A percentile compares a stretch with the other conserved stretches of the same genome.
Conservation (phyloP, 2,329 filamentous ascomycete genomes). For the Aspergillus ruber region DNA sequence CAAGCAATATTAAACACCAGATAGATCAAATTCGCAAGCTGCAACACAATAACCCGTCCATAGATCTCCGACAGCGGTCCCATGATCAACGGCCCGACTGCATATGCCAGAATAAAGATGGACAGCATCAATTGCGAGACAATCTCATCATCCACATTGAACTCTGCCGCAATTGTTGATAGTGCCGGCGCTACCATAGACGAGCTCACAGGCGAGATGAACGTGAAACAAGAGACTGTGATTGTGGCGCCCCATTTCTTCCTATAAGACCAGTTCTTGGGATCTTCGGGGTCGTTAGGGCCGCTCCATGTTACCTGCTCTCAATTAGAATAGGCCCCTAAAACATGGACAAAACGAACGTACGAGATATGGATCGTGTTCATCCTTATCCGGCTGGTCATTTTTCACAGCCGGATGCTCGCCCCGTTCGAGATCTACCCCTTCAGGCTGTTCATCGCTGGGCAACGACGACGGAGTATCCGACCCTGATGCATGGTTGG, state of each 20-base stretch:
- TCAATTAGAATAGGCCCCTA: too few species aligned
- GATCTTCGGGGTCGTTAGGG: constrained; percentile 44
- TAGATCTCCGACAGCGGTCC: constrained; percentile 52
- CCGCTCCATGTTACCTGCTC: constrained; percentile 46
- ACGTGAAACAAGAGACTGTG: constrained; percentile 52
- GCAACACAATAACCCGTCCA: constrained; percentile 50
- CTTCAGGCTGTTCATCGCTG: too few species aligned
- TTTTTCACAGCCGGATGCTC: too few species aligned
- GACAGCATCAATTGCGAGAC: constrained; percentile 47
- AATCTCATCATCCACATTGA: constrained; percentile 45
- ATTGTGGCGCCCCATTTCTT: constrained; percentile 55
- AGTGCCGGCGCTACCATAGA: constrained; percentile 54
- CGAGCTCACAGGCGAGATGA: constrained; percentile 59
- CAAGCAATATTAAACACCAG: constrained; percentile 56
- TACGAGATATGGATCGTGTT: constrained; percentile 21
- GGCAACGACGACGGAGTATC: too few species aligned
- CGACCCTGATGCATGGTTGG: too few species aligned
- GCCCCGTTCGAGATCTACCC: too few species aligned
- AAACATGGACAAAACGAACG: too few species aligned
- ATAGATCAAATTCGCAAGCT: constrained; percentile 50
- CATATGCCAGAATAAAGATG: constrained; percentile 51
- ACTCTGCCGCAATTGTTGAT: constrained; percentile 46
- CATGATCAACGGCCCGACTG: constrained; percentile 47
- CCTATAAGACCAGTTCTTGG: constrained; percentile 49
- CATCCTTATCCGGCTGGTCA: too few species aligned